Evolutionary conservation across 2,329 filamentous ascomycete genomes (phyloP), one percentile per base, ranked within the genome.

Genomic region (Aspergillus brunneoviolaceus): DNA sequence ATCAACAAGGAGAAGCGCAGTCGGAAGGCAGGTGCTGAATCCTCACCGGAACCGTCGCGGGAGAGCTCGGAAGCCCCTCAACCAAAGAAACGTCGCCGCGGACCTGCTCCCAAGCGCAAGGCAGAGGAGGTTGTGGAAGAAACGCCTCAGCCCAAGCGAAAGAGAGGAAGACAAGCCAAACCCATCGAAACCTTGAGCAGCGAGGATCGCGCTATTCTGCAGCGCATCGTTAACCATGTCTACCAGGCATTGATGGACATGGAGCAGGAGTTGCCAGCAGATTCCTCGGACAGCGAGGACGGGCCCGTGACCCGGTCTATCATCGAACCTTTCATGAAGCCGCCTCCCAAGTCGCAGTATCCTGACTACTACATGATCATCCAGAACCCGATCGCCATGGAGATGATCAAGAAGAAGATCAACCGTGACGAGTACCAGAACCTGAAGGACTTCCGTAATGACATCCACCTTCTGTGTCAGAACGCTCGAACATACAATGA

Each of bases 401-500:
- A 96, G 68, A 88, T 92, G 74, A 96, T 99, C 71, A 87, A 91
- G 74, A 91, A 89, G 74, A 94, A 92, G 82, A 96, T 99, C 80
- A 97, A 96, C 81, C 94, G 91, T 77, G 91, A 96, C 72, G 91
- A 97, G 72, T 99, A 99, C 76, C 87, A 86, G 67, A 89, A 85
- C 70, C 78, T 97, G 62, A 87, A 85, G 72, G 91, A 93, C 68
- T 87, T 99, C 83, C 85, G 87, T 58, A 87, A 85, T 66, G 96
- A 99, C 72, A 88, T 99, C 63, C 86, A 87, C 54, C 79, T 94
- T 64, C 85, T 99, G 77, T 95, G 93, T 75, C 87, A 85, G 73
- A 99, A 99, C 76, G 96, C 94, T 66, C 87, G 92, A 74, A 95
- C 90, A 2, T 99, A 96, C 82, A 99, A 99, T 71, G 96, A 99